Percentiles rank a stretch among this genome's conserved stretches.
These are phyloP conservation scores for Polygonum maritimum DNA, from an alignment of 148 eudicot genomes.

Conservation along the genomic window DNA sequence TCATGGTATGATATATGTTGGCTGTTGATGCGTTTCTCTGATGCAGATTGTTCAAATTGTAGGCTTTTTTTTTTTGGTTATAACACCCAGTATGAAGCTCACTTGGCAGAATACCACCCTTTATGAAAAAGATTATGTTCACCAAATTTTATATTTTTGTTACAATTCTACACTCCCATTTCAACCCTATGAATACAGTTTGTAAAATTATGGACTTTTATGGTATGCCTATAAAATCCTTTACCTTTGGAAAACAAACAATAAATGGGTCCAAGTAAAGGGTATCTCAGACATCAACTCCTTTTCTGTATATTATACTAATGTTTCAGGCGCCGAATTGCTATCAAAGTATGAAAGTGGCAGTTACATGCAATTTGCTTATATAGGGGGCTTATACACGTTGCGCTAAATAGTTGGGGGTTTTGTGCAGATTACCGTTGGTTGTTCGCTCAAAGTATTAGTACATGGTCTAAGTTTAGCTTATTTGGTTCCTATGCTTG, in stretches of 20 bases:
- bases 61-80: background rate
- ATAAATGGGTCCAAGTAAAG: background rate
- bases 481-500: background rate
- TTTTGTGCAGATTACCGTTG: background rate
- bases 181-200: background rate
- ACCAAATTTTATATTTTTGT: background rate
- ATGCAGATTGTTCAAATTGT: background rate
- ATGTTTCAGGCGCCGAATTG: background rate
- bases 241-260: background rate
- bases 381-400: background rate
- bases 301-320: background rate
- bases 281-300: background rate
- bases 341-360: background rate
- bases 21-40: background rate
- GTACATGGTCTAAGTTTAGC: background rate
- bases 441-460: background rate
- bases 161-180: background rate
- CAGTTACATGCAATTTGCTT: background rate
- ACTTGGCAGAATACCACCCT: background rate
- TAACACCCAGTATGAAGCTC: background rate
- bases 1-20: background rate
- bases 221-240: background rate
- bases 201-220: background rate
- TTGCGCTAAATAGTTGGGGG: background rate
- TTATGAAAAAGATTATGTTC: background rate